phyloP scores from a whole-genome alignment of 78 protist species.

The Dictyostelium purpureum region DNA sequence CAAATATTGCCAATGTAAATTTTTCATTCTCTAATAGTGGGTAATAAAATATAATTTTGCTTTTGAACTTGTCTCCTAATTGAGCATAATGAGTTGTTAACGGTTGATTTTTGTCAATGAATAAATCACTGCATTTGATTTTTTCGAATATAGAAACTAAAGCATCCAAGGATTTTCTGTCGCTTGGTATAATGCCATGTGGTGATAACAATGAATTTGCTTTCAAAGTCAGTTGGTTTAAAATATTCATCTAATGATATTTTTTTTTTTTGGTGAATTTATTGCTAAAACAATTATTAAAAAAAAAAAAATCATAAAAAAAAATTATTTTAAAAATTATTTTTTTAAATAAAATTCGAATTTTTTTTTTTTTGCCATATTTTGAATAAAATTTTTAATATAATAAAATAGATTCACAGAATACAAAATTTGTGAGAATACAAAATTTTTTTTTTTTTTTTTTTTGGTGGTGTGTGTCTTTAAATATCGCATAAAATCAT shows the following conservation, averaged over 20 bases:
- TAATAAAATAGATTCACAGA: no score
- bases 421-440: no score
- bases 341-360: no score
- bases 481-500: no score
- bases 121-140: neutral
- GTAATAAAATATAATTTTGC: slow-evolving; percentile 8
- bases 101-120: neutral
- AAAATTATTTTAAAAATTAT: no score
- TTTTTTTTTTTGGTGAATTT: no score
- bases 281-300: neutral
- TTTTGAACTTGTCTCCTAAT: neutral
- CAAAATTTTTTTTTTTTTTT: no score
- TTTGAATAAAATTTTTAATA: no score
- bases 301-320: neutral
- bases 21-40: slow-evolving; percentile 12
- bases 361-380: no score
- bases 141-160: neutral
- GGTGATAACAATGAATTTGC: neutral
- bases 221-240: neutral
- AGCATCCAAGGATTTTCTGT: neutral
- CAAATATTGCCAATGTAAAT: slow-evolving; percentile 62
- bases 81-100: neutral
- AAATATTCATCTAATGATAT: neutral
- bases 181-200: neutral
- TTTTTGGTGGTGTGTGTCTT: no score